Conservation (phyloP, 73 alveolate species). For the Stentor coeruleus region DNA sequence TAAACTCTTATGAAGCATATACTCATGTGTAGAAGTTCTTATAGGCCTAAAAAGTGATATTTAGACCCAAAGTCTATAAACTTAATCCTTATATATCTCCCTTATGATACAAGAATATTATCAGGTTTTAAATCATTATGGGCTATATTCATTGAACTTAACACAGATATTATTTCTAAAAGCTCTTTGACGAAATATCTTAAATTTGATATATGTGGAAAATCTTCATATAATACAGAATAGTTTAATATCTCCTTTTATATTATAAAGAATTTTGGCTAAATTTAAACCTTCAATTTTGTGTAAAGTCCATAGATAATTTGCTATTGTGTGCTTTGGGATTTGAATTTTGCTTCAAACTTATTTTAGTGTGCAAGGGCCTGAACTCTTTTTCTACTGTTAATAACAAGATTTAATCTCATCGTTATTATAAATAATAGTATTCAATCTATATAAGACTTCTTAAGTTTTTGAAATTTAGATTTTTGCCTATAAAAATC, state of each 20-base stretch:
- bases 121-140: slow-evolving; percentile 74
- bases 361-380: no score
- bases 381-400: no score
- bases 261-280: slow-evolving; percentile 57
- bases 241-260: slow-evolving; percentile 49
- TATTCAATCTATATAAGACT: no score
- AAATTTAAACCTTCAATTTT: no score
- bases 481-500: no score
- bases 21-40: slow-evolving; percentile 61
- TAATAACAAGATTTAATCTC: no score
- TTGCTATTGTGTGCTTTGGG: no score
- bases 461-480: no score
- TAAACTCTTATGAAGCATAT: slow-evolving; percentile 32
- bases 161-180: slow-evolving; percentile 45
- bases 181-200: slow-evolving; percentile 33
- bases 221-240: slow-evolving; percentile 27
- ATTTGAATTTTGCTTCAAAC: no score
- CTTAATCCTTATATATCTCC: slow-evolving; percentile 33
- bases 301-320: no score
- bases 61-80: slow-evolving; percentile 64
- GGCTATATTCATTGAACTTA: slow-evolving; percentile 36
- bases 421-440: no score
- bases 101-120: slow-evolving; percentile 38
- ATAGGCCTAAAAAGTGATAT: slow-evolving; percentile 33
- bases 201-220: slow-evolving; percentile 20